A percentile compares a stretch with the other conserved stretches of the same genome.
These are phyloP conservation scores for Fonsecaea erecta DNA, from an alignment of 2,329 filamentous ascomycete genomes.

Conservation along the genomic window DNA sequence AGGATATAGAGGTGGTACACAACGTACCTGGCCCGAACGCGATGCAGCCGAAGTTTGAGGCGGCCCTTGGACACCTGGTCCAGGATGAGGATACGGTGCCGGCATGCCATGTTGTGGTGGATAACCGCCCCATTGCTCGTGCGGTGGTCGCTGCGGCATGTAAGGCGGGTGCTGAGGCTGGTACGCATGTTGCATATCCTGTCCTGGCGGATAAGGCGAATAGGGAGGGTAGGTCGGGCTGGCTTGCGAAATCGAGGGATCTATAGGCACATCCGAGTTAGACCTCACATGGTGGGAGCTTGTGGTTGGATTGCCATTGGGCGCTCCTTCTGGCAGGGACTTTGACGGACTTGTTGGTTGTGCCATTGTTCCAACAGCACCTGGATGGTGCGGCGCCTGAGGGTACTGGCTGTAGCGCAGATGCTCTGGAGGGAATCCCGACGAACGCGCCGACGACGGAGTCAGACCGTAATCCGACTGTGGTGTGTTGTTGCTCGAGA, in stretches of 20 bases:
- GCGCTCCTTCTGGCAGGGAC: slow-evolving; percentile 78
- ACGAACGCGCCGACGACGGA: slow-evolving; percentile 75
- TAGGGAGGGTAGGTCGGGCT: slow-evolving; percentile 91
- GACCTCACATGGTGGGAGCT: slow-evolving; percentile 70
- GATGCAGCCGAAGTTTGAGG: slow-evolving; percentile 65
- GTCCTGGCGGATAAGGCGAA: slow-evolving; percentile 82
- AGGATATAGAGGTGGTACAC: not conserved
- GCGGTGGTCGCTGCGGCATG: slow-evolving; percentile 50
- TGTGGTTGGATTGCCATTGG: slow-evolving; percentile 71
- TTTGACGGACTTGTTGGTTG: slow-evolving; percentile 99
- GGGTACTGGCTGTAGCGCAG: slow-evolving; percentile 77
- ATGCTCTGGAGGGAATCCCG: slow-evolving; percentile 79
- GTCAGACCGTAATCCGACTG: slow-evolving; percentile 87
- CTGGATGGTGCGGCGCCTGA: slow-evolving; percentile 71
- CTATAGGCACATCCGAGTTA: slow-evolving; percentile 98
- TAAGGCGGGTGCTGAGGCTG: slow-evolving; percentile 46
- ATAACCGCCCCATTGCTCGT: slow-evolving; percentile 46
- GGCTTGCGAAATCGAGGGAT: slow-evolving; percentile 93
- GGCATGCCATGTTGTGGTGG: slow-evolving; percentile 51
- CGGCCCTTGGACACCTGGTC: slow-evolving; percentile 63
- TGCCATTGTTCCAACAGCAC: slow-evolving; percentile 88
- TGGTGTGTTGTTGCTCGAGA: slow-evolving; percentile 78
- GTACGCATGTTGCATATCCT: slow-evolving; percentile 73
- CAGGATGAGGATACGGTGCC: slow-evolving; percentile 55
- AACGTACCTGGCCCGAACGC: slow-evolving; percentile 63